A percentile compares a stretch with the other conserved stretches of the same genome.
Evolutionary conservation across 225 moss, liverwort and hornwort species (phyloP).

Genomic region (Polytrichum commune): DNA sequence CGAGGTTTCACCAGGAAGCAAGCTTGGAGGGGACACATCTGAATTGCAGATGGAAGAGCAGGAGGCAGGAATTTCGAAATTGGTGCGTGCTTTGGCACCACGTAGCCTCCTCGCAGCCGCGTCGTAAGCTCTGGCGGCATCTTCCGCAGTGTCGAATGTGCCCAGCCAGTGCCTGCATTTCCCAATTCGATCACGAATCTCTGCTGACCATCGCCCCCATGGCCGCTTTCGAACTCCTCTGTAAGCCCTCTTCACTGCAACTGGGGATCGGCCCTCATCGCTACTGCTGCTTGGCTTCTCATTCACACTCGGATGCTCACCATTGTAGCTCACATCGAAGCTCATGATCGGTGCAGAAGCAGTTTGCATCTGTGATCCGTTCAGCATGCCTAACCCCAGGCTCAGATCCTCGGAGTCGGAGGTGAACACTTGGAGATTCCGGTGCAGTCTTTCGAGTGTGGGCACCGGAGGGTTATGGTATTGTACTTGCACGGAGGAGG

Average conservation of each 20-base stretch:
- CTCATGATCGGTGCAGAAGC: constrained; percentile 9
- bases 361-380: constrained; percentile 12
- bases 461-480: constrained; percentile 8
- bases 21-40: constrained; percentile 35
- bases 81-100: constrained; percentile 85
- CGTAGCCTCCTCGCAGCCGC: constrained; percentile 84
- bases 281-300: constrained; percentile 33
- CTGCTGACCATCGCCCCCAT: constrained; percentile 94
- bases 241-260: constrained; percentile 45
- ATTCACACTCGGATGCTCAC: not conserved
- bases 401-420: constrained; percentile 21
- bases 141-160: constrained; percentile 74
- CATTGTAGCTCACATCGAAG: constrained; percentile 8
- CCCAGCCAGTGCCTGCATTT: constrained; percentile 95
- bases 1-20: constrained; percentile 48
- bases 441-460: constrained; percentile 15
- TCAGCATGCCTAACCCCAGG: constrained; percentile 13
- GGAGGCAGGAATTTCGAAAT: constrained; percentile 66
- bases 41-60: constrained; percentile 40
- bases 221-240: constrained; percentile 91
- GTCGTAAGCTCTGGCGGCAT: constrained; percentile 75
- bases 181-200: constrained; percentile 88
- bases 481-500: constrained; percentile 9
- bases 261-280: constrained; percentile 14
- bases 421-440: constrained; percentile 3